These are phyloP conservation scores for Aurinia saxatilis DNA, from an alignment of 345 rosid species.

Conservation along the genomic window DNA sequence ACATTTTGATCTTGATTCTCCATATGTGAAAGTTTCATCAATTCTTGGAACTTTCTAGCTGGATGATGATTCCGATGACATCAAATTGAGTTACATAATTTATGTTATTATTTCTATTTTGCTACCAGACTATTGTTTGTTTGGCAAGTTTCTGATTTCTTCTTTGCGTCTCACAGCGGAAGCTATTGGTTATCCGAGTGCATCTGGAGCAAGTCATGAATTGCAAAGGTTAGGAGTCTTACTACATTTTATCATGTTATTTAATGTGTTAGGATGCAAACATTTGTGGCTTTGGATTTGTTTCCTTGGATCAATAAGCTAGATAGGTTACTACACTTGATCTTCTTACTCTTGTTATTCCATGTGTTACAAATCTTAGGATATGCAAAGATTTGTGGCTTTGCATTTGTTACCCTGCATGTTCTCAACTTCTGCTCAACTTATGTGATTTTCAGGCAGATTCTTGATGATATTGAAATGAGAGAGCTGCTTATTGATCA, in stretches of 20 bases:
- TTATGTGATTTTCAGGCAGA: conserved; percentile 43
- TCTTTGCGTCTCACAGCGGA: conserved; percentile 42
- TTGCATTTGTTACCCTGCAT: background rate
- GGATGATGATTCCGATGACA: background rate
- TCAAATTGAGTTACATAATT: background rate
- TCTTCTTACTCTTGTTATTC: too few species aligned
- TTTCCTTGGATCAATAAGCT: too few species aligned
- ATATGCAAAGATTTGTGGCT: background rate
- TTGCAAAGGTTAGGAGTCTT: conserved; percentile 42
- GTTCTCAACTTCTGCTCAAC: background rate
- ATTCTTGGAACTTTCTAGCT: background rate
- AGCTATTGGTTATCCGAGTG: conserved; percentile 51
- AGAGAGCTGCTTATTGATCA: conserved; percentile 91
- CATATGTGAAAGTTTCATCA: background rate
- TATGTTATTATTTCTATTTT: background rate
- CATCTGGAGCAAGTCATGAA: conserved; percentile 47
- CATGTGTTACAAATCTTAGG: background rate
- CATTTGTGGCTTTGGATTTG: too few species aligned
- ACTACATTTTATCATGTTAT: too few species aligned
- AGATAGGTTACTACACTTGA: background rate
- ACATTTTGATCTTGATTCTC: background rate
- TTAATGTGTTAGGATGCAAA: too few species aligned
- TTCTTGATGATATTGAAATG: conserved; percentile 86
- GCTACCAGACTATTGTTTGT: background rate
- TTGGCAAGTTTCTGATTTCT: conserved; percentile 4